phyloP scores from a whole-genome alignment of 139 green algal species.

The Chlorella sp. region DNA sequence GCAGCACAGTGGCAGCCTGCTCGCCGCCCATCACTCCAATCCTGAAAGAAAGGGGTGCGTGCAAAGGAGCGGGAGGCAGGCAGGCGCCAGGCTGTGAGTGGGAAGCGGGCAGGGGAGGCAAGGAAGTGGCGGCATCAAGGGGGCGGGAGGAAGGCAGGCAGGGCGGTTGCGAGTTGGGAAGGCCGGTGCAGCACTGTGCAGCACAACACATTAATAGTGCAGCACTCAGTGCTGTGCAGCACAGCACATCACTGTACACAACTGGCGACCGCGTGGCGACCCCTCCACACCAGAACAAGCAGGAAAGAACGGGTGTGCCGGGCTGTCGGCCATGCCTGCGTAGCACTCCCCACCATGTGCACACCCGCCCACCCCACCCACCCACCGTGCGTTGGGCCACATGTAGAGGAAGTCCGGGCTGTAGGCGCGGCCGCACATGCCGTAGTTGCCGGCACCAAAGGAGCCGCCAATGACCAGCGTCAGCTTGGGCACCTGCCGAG shows the following conservation, averaged over 20 bases:
- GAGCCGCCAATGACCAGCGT: slow-evolving; percentile 89
- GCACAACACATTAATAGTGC: too few species aligned
- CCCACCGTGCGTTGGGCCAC: slow-evolving; percentile 85
- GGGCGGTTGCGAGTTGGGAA: not conserved
- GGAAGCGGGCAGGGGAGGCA: too few species aligned
- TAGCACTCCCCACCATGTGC: not conserved
- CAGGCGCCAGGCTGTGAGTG: too few species aligned
- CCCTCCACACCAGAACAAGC: too few species aligned
- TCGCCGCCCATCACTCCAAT: slow-evolving; percentile 94
- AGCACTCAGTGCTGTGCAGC: too few species aligned
- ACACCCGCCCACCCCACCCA: not conserved
- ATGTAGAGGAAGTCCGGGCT: slow-evolving; percentile 93
- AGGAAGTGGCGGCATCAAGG: too few species aligned
- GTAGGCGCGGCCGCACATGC: slow-evolving; percentile 96
- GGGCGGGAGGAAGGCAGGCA: not conserved
- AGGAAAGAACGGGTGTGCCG: too few species aligned
- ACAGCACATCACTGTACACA: not conserved
- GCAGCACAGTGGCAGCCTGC: slow-evolving; percentile 85
- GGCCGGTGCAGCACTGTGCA: too few species aligned
- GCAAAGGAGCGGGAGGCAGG: too few species aligned
- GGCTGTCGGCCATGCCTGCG: too few species aligned
- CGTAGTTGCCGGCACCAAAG: slow-evolving; percentile 96
- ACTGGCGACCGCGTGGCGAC: too few species aligned
- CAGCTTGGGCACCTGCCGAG: slow-evolving; percentile 86
- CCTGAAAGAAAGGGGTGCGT: slow-evolving; percentile 31